A percentile compares a stretch with the other conserved stretches of the same genome.
Conservation (phyloP, 768 basidiomycete species). For the Amanita thiersii region DNA sequence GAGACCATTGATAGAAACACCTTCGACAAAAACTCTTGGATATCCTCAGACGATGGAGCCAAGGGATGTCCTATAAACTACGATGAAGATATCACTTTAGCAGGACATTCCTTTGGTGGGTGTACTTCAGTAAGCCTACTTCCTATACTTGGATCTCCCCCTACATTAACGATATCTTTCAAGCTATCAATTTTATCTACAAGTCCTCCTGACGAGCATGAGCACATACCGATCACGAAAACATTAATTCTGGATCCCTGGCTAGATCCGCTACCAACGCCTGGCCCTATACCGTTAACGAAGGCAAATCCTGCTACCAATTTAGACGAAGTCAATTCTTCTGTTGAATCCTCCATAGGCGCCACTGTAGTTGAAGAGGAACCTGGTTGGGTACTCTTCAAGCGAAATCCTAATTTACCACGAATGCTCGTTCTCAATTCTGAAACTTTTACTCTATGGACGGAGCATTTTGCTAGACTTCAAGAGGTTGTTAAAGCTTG, state of each 20-base stretch:
- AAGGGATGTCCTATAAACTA: constrained; percentile 22
- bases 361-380: constrained; percentile 3
- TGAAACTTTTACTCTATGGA: constrained; percentile 74
- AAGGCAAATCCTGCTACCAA: background rate
- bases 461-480: constrained; percentile 58
- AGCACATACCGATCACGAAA: constrained; percentile 43
- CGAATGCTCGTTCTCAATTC: constrained; percentile 66
- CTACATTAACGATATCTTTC: constrained; percentile 8
- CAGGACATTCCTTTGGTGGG: constrained; percentile 41
- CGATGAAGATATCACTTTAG: constrained; percentile 27
- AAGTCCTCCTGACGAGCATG: constrained; percentile 30
- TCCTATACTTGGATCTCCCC: background rate
- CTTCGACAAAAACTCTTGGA: constrained; percentile 36
- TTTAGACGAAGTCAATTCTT: background rate
- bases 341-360: constrained; percentile 6
- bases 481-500: constrained; percentile 45
- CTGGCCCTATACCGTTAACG: constrained; percentile 35
- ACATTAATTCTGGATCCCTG: constrained; percentile 75
- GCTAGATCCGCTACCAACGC: constrained; percentile 67
- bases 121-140: constrained; percentile 31
- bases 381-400: background rate
- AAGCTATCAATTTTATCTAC: constrained; percentile 54
- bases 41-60: constrained; percentile 10
- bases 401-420: constrained; percentile 16
- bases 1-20: constrained; percentile 26